A percentile compares a stretch with the other conserved stretches of the same genome.
Evolutionary conservation across 202 grass and related monocot species (phyloP).

Genomic region (Alloteropsis angusta): DNA sequence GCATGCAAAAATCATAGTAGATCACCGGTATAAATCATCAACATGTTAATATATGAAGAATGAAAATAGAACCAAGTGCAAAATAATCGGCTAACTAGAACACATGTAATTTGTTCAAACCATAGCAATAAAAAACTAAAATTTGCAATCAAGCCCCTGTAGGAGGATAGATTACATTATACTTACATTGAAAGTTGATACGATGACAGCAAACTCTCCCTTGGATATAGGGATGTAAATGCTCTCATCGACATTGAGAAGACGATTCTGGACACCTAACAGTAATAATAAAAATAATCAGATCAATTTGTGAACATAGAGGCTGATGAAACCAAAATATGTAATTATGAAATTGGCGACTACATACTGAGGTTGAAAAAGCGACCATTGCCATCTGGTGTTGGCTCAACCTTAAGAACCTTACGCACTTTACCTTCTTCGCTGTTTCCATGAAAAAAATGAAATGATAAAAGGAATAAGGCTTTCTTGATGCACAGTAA

Average conservation of each 20-base stretch:
- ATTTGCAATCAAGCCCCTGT: neutral
- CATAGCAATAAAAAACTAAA: neutral
- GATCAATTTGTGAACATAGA: neutral
- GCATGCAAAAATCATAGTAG: neutral
- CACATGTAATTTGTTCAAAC: neutral
- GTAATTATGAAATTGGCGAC: neutral
- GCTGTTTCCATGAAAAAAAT: conserved; percentile 32
- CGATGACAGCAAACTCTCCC: conserved; percentile 72
- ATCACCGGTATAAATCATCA: neutral
- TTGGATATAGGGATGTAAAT: conserved; percentile 83
- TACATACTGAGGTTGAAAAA: conserved; percentile 97
- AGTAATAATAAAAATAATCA: neutral
- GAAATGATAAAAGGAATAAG: neutral
- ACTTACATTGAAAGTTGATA: conserved; percentile 75
- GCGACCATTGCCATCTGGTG: conserved; percentile 80
- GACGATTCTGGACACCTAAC: conserved; percentile 80
- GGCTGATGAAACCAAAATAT: neutral
- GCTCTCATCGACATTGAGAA: conserved; percentile 80
- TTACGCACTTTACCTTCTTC: conserved; percentile 96
- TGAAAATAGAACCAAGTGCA: neutral
- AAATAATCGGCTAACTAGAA: neutral
- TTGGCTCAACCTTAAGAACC: conserved; percentile 81
- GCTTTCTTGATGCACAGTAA: conserved; percentile 3
- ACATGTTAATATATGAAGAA: neutral
- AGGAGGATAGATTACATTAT: neutral